phyloP scores from a whole-genome alignment of 352 stramenopile species.

The Pythium vanterpoolii region DNA sequence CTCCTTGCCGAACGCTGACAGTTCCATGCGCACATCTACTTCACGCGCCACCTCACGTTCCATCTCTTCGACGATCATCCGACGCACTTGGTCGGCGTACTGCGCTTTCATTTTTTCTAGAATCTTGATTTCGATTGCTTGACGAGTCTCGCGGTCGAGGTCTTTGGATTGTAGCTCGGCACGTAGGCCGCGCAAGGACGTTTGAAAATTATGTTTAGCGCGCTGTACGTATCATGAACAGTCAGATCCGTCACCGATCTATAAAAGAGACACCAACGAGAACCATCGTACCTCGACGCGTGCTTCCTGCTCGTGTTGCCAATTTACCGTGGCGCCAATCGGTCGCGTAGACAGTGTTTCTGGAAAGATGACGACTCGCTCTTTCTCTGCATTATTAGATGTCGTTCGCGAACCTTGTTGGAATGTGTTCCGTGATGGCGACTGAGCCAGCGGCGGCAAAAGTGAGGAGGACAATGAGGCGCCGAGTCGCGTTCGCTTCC shows the following conservation, averaged over 20 bases:
- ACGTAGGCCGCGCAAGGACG: constrained; percentile 49
- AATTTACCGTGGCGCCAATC: constrained; percentile 48
- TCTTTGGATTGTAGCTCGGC: constrained; percentile 43
- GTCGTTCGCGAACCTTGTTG: neutral
- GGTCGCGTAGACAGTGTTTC: constrained; percentile 56
- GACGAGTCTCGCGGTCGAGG: constrained; percentile 31
- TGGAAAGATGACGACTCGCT: constrained; percentile 21
- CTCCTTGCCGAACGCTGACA: constrained; percentile 34
- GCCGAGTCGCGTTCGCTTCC: neutral
- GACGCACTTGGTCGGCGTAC: constrained; percentile 51
- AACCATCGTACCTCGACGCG: constrained; percentile 39
- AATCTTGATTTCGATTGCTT: constrained; percentile 45
- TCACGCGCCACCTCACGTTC: constrained; percentile 59
- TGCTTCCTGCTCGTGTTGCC: constrained; percentile 41
- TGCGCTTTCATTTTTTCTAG: constrained; percentile 62
- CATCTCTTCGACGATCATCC: constrained; percentile 57
- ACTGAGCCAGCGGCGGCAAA: constrained; percentile 4
- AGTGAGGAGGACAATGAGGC: constrained; percentile 5
- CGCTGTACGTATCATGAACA: constrained; percentile 29
- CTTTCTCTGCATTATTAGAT: neutral
- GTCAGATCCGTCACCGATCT: neutral
- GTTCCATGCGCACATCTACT: constrained; percentile 47
- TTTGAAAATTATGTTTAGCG: constrained; percentile 39
- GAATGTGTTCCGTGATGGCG: neutral
- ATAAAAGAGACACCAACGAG: neutral